Base-by-base conservation (phyloP, 495 filamentous ascomycete species). In the Articulospora tetracladia region DNA sequence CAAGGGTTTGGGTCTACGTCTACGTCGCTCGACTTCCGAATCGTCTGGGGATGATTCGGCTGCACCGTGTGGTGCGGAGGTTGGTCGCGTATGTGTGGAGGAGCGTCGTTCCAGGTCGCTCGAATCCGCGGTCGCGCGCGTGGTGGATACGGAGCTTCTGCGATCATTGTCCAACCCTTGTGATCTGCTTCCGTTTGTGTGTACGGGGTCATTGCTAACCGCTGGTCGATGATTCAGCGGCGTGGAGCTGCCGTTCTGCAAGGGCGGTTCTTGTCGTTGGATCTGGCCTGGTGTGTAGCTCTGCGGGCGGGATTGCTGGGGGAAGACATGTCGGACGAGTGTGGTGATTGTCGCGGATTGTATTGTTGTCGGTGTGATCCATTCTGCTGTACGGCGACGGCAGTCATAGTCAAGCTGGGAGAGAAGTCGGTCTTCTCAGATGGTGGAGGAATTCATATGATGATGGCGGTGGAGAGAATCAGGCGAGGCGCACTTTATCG, bases 1-100 rank as follows among this genome's bases (percentile, higher is more conserved):
- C 28, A 77, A 75, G 7, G 83, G 82, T 55, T 84, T 81, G 52
- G 80, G 69, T 50, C 81, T 70, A 58, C 72, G 70, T 36, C 34
- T 65, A 17, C 0, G n/a, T 53, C 36, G 57, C 15, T 66, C 66
- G 27, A 34, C 26, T 49, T 65, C 66, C 19, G 63, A 66, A 15
- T 68, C 63, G 28, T 68, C 66, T 47, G 65, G 66, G 1, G 66
- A 68, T 26, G 63, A 63, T 27, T 68, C 63, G n/a, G 36, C 55
- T 22, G 60, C 4, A 2, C 39, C 55, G 20, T 56, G 28, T 4
- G 60, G 60, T 3, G 66, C 60, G 23, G 60, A 66, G 24, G 55
- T 59, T 51, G 62, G 66, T 22, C 66, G 53, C 7, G 53, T 23
- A 20, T 67, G 60, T 6, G 60, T 23, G 15, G 53, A 60, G 12